Base-by-base conservation (phyloP, 768 basidiomycete species). In the Daedaleopsis sinensis region DNA sequence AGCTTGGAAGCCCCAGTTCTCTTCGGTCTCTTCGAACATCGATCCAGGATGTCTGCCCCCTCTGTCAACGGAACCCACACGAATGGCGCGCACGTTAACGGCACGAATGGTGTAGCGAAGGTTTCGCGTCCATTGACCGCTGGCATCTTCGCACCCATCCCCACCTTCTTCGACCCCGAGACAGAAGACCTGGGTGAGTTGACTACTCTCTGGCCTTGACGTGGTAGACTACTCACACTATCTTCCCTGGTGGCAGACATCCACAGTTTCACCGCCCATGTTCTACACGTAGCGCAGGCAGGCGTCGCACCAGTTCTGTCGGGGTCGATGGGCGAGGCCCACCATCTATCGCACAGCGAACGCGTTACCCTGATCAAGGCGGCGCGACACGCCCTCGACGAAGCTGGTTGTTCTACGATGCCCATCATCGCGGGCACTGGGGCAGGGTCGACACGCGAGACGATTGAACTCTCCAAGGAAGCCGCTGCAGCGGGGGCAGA, bases 401-500 rank as follows among this genome's bases (percentile, higher is more conserved):
- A 74, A 12, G 85, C 83, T 16, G 88, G 86, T 1, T 74, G 91
- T 23, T 53, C 65, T 13, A 65, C 81, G 42, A 74, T 88, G 13
- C 92, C 93, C 19, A 78, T 94, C 53, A 86, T 95, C 67, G 88
- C 84, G 56, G 95, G 94, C 47, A 93, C 93, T 18, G 93, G 94
- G 9, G 86, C 86, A 12, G 87, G 87, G 39, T 91, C 91, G 74
- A 94, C 93, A 11, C 83, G 90, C 54, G 93, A 92, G 72, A 93
- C 93, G 36, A 78, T 96, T 50, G 79, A 87, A 58, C 77, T 95
- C 21, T 84, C 84, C 61, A 82, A 83, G 39, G 87, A 91, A 71
- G 94, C 94, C 18, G 93, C 91, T 13, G 80, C 78, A 19, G 90
- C 90, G 23, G 95, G 96, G 27, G 94, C 96, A 6, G 93, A 96